Base-by-base conservation (phyloP, 306 rosid genomes). In the Prunus fruticosa region DNA sequence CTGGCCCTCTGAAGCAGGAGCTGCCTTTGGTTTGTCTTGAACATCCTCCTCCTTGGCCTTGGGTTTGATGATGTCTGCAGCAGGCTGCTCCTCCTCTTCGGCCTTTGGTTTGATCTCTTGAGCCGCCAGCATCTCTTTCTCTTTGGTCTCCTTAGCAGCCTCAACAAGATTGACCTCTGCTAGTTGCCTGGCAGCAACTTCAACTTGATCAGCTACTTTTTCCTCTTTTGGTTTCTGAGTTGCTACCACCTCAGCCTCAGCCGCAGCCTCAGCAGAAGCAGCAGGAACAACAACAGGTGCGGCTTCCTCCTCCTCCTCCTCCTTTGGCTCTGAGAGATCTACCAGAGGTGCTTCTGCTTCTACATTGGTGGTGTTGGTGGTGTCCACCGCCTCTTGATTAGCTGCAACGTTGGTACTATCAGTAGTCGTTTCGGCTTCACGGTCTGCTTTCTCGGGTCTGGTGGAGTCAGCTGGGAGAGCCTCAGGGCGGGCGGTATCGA, bases 331-430 rank as follows among this genome's bases (percentile, higher is more conserved):
- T 18, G 77, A 51, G 46, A 70, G 27, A 9, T 80, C 89, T 67
- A 86, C 69, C 87, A 82, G 71, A 13, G 89, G 88, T 8, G 85
- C 83, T 58, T 79, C 41, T 5, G 41, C 41, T 34, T 4, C 65
- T 32, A 23, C 2, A 15, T 14, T 60, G 38, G 65, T 60, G 27
- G 32, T 12, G 18, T 15, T 8, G 11, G 34, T 60, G 10, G 38
- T 25, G 65, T 34, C 41, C 41, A 5, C 41, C 8, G 41, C 41
- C 41, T 6, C 41, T 34, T 34, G 41, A 34, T 34, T 1, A 34
- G 41, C 41, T 34, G 41, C 8, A 34, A 5, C 51, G 14, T 12
- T 47, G 51, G 51, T 46, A 12, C 15, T 46, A 46, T 46, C 14
- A 9, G 11, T 15, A 34, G 64, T 11, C 1, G 65, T 51, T 13